Evolutionary conservation across 805 yeast genomes (phyloP).

Genomic region (Candida parachauliodes): DNA sequence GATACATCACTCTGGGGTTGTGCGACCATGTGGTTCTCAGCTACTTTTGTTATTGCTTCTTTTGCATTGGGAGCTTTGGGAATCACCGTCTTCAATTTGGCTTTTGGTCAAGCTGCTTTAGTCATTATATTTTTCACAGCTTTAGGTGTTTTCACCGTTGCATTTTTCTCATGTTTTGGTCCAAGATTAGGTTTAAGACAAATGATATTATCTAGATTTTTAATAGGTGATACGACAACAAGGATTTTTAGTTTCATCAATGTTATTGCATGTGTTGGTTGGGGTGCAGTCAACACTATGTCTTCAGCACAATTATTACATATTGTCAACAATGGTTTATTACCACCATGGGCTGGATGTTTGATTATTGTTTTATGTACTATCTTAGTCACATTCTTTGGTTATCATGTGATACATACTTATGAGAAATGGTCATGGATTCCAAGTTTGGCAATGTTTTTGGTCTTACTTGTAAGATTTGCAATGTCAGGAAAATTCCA

Average conservation of each 20-base stretch:
- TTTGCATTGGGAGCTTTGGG: conserved; percentile 68
- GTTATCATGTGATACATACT: conserved; percentile 74
- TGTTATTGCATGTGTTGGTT: conserved; percentile 84
- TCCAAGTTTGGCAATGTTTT: conserved; percentile 69
- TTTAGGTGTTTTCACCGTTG: conserved; percentile 76
- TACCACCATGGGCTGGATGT: conserved; percentile 93
- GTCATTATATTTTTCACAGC: conserved; percentile 68
- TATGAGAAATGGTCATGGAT: conserved; percentile 89
- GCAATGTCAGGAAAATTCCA: conserved; percentile 62
- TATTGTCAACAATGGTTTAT: conserved; percentile 60
- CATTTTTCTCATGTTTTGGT: conserved; percentile 79
- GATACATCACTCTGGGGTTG: conserved; percentile 65
- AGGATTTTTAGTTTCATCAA: conserved; percentile 76
- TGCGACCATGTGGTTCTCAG: conserved; percentile 88
- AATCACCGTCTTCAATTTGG: conserved; percentile 58
- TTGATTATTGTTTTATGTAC: conserved; percentile 66
- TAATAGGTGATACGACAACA: conserved; percentile 72
- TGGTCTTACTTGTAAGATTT: conserved; percentile 77
- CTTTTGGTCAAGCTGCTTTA: conserved; percentile 69
- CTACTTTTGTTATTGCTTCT: conserved; percentile 84
- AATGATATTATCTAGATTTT: conserved; percentile 74
- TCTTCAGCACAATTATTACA: conserved; percentile 81
- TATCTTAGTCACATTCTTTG: conserved; percentile 73
- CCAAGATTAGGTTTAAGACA: conserved; percentile 84
- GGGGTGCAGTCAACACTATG: conserved; percentile 93